Evolutionary conservation across 83 land plant species (phyloP).

Genomic region (Diphasiastrum complanatum): DNA sequence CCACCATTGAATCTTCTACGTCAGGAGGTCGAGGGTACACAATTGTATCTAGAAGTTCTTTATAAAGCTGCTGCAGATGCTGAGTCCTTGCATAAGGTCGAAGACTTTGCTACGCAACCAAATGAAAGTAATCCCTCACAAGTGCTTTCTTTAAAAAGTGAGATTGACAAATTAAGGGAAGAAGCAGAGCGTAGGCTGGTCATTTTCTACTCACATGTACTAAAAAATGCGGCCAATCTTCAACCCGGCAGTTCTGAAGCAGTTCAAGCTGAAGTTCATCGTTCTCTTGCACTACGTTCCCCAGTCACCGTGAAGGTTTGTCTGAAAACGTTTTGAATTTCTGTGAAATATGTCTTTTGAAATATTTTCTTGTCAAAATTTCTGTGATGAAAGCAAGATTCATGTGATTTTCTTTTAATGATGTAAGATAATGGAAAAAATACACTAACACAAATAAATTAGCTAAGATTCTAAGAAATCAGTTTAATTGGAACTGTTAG

Average conservation of each 20-base stretch:
- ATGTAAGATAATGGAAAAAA: no score
- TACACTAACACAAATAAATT: no score
- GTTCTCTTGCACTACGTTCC: constrained; percentile 59
- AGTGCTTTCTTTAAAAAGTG: not conserved
- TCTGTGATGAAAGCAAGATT: no score
- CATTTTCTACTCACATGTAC: constrained; percentile 68
- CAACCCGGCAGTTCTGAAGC: constrained; percentile 57
- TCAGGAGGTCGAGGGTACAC: constrained; percentile 78
- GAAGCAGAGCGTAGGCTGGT: constrained; percentile 76
- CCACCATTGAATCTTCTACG: constrained; percentile 85
- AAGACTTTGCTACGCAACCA: no score
- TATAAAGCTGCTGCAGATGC: constrained; percentile 45
- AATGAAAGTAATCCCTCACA: not conserved
- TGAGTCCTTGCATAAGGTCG: constrained; percentile 5
- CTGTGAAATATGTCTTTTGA: no score
- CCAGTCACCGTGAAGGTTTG: constrained; percentile 90
- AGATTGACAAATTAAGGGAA: constrained; percentile 36
- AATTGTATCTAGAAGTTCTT: constrained; percentile 65
- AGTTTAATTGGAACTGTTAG: no score
- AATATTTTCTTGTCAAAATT: no score
- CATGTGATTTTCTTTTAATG: no score
- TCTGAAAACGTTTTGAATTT: no score
- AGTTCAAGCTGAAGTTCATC: constrained; percentile 51
- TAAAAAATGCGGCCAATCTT: constrained; percentile 63
- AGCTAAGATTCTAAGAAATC: no score